Conservation (phyloP, 495 filamentous ascomycete species). For the Aspergillus ostianus region DNA sequence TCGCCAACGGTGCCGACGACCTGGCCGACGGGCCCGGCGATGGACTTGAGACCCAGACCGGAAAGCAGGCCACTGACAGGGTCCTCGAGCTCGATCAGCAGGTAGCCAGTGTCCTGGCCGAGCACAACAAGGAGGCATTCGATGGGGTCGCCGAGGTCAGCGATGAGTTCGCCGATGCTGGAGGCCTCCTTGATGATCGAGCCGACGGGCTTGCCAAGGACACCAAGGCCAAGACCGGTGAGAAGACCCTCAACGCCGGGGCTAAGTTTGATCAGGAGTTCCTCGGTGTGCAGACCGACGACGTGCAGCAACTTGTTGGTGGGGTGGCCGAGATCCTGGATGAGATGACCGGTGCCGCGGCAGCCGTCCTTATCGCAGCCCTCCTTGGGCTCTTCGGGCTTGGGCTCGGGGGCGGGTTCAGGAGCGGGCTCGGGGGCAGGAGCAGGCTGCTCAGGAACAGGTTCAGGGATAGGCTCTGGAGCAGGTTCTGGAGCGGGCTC, state of each 20-base stretch:
- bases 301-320: constrained; percentile 23
- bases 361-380: constrained; percentile 18
- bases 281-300: constrained; percentile 16
- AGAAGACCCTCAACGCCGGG: constrained; percentile 1
- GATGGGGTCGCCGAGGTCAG: constrained; percentile 10
- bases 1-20: constrained; percentile 15
- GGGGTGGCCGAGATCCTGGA: constrained; percentile 28
- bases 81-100: constrained; percentile 21
- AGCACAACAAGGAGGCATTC: constrained; percentile 13
- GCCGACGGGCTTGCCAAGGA: constrained; percentile 2
- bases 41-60: constrained; percentile 18
- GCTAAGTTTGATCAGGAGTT: constrained; percentile 10
- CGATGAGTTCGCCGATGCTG: constrained; percentile 14
- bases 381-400: constrained; percentile 1
- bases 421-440: constrained; percentile 1
- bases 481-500: neutral
- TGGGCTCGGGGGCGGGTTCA: neutral
- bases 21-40: constrained; percentile 21
- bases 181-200: constrained; percentile 3
- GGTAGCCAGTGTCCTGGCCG: constrained; percentile 15
- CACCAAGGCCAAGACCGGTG: neutral
- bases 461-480: neutral
- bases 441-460: constrained; percentile 3
- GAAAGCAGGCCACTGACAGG: constrained; percentile 18
- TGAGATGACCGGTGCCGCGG: constrained; percentile 26